Percentiles rank a stretch among this genome's conserved stretches.
phyloP scores from a whole-genome alignment of 352 stramenopile species.

The Pelagophyceae sp. region DNA sequence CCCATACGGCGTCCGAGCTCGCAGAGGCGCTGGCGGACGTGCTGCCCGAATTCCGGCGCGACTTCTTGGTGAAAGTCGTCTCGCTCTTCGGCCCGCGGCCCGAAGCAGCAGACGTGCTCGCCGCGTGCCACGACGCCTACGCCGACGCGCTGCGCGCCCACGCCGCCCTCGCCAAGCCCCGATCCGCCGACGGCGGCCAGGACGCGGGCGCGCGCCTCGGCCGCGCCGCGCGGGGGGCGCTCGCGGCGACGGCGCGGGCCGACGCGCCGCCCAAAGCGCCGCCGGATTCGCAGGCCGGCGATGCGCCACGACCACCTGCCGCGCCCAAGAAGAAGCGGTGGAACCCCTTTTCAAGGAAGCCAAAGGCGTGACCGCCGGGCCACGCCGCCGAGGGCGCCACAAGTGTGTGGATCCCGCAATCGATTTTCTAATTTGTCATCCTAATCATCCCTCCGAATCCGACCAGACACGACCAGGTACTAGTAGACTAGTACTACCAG shows the following conservation, averaged over 20 bases:
- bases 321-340: too few species aligned
- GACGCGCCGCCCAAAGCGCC: too few species aligned
- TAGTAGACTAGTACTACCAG: too few species aligned
- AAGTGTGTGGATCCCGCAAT: too few species aligned
- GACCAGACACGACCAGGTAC: too few species aligned
- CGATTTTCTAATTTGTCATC: too few species aligned
- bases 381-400: too few species aligned
- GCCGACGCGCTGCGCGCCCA: background rate
- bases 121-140: slow-evolving; percentile 2
- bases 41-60: slow-evolving; percentile 16
- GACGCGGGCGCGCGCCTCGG: background rate
- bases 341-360: too few species aligned
- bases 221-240: background rate
- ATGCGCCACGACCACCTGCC: too few species aligned
- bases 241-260: background rate
- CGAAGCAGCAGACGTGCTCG: background rate
- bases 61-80: background rate
- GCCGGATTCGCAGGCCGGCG: too few species aligned
- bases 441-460: too few species aligned
- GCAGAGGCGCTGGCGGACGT: background rate
- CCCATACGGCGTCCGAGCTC: background rate
- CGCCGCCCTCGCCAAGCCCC: background rate
- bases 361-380: too few species aligned
- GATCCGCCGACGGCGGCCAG: background rate
- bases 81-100: background rate